Evolutionary conservation across 2,329 filamentous ascomycete genomes (phyloP).

Genomic region (Verticillium isaacii): DNA sequence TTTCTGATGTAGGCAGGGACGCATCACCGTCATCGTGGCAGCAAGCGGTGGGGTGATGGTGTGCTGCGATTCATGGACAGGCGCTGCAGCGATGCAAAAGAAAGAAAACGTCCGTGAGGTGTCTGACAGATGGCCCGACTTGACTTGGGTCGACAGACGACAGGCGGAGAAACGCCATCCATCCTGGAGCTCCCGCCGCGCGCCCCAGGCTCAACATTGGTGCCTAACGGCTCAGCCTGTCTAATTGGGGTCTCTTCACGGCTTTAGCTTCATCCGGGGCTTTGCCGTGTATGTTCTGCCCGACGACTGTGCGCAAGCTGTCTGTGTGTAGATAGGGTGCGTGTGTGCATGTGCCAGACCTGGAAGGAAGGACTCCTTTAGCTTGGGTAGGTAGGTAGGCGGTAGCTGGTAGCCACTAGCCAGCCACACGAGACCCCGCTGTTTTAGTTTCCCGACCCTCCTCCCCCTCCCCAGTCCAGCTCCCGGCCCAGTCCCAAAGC

Average conservation of each 20-base stretch:
- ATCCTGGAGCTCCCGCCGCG: background rate
- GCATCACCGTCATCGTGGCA: background rate
- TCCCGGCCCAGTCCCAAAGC: background rate
- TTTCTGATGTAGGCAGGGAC: no score
- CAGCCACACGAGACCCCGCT: background rate
- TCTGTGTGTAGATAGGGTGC: background rate
- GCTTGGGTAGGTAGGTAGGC: no score
- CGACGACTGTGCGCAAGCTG: background rate
- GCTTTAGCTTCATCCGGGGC: background rate
- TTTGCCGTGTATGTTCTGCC: background rate
- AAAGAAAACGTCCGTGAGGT: background rate
- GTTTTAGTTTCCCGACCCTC: background rate
- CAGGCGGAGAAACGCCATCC: background rate
- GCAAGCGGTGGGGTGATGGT: background rate
- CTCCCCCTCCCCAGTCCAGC: background rate
- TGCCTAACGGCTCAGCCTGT: background rate
- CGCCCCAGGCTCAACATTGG: background rate
- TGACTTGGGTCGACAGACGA: background rate
- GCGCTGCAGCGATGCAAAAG: background rate
- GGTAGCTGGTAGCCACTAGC: background rate
- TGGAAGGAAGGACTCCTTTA: no score
- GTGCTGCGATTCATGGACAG: background rate
- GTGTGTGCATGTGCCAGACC: no score
- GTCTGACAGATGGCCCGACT: background rate
- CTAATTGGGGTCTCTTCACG: background rate